phyloP scores from a whole-genome alignment of 345 rosid species.

The Geranium brycei region DNA sequence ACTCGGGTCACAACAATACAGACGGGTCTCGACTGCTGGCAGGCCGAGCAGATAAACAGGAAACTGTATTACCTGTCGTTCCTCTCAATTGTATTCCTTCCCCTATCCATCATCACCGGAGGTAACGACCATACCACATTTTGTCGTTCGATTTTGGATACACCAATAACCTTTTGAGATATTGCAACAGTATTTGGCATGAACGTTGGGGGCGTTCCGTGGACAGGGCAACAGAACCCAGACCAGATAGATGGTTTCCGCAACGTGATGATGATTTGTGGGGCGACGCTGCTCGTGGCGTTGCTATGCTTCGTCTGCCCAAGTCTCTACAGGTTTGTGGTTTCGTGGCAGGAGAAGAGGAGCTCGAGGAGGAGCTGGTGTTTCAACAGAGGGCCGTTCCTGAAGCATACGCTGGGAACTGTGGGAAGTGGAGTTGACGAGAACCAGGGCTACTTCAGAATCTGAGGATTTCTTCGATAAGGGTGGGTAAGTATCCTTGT shows the following conservation, averaged over 20 bases:
- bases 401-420: conserved; percentile 22
- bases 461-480: conserved; percentile 19
- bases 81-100: conserved; percentile 86
- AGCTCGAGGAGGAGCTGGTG: conserved; percentile 56
- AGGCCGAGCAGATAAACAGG: conserved; percentile 79
- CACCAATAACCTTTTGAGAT: not conserved
- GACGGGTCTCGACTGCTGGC: conserved; percentile 93
- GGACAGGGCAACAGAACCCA: conserved; percentile 71
- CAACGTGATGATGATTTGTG: conserved; percentile 69
- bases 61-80: conserved; percentile 90
- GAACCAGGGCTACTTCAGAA: conserved; percentile 58
- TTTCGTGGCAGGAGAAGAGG: conserved; percentile 45
- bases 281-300: conserved; percentile 39
- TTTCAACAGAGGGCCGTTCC: conserved; percentile 52
- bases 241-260: conserved; percentile 56
- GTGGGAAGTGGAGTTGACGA: conserved; percentile 22
- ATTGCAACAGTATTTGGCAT: conserved; percentile 66
- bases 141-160: not conserved
- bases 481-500: no score
- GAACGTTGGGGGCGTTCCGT: conserved; percentile 99
- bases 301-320: conserved; percentile 68
- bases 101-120: conserved; percentile 84
- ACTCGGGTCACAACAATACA: conserved; percentile 85
- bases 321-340: conserved; percentile 26
- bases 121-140: conserved; percentile 24